These are phyloP conservation scores for Phlyctochytrium planicorne DNA, from an alignment of 192 early-diverging fungal genomes.

Conservation along the genomic window DNA sequence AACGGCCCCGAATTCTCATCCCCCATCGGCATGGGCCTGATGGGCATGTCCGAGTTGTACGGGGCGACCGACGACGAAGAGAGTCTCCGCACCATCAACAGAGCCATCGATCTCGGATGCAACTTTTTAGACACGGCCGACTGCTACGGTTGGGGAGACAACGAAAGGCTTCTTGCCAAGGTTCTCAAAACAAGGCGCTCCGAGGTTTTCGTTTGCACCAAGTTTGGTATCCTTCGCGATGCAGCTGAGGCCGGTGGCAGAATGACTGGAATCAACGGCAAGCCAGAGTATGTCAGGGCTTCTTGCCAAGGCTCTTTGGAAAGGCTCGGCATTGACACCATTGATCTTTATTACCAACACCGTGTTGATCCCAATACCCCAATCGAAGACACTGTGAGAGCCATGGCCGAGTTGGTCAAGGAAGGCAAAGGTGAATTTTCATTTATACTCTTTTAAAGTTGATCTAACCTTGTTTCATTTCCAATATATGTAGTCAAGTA, in stretches of 20 bases:
- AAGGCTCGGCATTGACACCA: conserved; percentile 52
- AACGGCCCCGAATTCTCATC: too few species aligned
- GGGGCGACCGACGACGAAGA: conserved; percentile 18
- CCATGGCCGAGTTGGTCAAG: conserved; percentile 66
- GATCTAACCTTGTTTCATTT: too few species aligned
- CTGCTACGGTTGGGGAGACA: conserved; percentile 51
- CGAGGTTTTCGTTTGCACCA: conserved; percentile 59
- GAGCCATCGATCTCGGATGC: conserved; percentile 28
- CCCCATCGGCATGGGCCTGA: too few species aligned
- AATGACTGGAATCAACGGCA: conserved; percentile 38
- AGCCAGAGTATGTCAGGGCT: conserved; percentile 48
- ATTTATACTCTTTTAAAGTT: too few species aligned
- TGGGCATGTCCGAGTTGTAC: too few species aligned
- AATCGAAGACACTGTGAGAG: conserved; percentile 61
- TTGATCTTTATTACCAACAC: conserved; percentile 69
- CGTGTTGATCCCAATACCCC: conserved; percentile 57
- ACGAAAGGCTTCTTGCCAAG: conserved; percentile 55
- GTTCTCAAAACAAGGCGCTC: conserved; percentile 46
- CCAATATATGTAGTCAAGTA: too few species aligned
- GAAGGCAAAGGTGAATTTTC: too few species aligned
- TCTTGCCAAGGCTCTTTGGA: conserved; percentile 42
- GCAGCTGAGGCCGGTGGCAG: background rate
- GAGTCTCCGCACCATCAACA: conserved; percentile 8
- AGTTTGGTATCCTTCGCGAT: conserved; percentile 54
- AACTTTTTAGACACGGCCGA: conserved; percentile 54